Base-by-base conservation (phyloP, 768 basidiomycete genomes). In the Russula dissimulans region DNA sequence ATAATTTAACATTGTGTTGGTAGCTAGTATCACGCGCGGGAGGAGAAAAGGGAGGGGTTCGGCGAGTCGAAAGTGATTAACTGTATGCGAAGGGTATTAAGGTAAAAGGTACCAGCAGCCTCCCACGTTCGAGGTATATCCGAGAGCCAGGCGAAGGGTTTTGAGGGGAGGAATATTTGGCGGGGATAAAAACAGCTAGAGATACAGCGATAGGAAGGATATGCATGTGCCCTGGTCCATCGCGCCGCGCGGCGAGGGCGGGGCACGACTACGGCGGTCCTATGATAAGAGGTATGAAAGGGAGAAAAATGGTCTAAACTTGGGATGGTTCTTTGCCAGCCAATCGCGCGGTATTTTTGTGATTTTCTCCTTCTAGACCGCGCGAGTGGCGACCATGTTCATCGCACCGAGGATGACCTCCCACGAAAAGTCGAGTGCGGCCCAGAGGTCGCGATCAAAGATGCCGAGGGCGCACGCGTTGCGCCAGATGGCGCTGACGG, bases 401-500 rank as follows among this genome's bases (percentile, higher is more conserved):
- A 85, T 74, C 31, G 85, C 85, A 8, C 76, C 78, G n/a, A 87
- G 72, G 14, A 88, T 71, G 42, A 85, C 75, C 67, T 82, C 79
- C 86, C 87, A 91, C 45, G 83, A 79, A 44, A 79, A 69, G 60
- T 88, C 85, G 60, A 91, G 77, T 18, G 77, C 77, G 26, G 78
- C 76, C 87, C 87, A 91, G 46, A 91, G 72, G 22, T 74, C 74
- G 38, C 80, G 77, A 64, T 89, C 85, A 54, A 78, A 80, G 2
- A 90, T 71, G 3, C 87, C 87, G n/a, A 91, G 75, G 22, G 80
- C 79, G 60, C 82, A 83, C 3, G 79, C 80, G 67, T 91, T 90
- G 59, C 80, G 76, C 86, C 87, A 91, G 36, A 90, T 70, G 7
- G 84, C 87, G 57, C 84, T 79, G 41, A 89, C 78, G 39, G 68